Evolutionary conservation across 768 basidiomycete species (phyloP).

Genomic region (Lactarius evosmus): DNA sequence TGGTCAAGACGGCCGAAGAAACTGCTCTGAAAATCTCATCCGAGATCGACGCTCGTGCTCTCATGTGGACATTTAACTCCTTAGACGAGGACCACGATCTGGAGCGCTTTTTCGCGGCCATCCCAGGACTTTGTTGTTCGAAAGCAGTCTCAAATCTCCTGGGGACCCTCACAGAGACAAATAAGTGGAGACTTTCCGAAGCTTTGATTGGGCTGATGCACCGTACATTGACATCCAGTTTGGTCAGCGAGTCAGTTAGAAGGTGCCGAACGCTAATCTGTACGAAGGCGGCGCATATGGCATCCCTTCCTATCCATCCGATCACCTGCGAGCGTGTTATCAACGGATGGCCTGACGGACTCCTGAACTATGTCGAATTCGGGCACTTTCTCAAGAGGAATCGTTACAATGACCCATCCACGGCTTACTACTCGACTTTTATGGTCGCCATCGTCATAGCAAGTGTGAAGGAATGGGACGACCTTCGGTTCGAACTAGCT

Average conservation of each 20-base stretch:
- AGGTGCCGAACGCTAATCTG: background rate
- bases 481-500: constrained; percentile 9
- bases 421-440: background rate
- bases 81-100: background rate
- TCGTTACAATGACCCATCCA: background rate
- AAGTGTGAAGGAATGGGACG: background rate
- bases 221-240: background rate
- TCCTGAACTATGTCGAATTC: background rate
- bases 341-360: background rate
- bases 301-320: background rate
- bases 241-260: background rate
- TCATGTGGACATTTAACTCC: background rate
- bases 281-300: background rate
- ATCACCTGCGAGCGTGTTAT: too few relatives aligned
- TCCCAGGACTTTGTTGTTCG: constrained; percentile 7
- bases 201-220: background rate
- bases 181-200: background rate
- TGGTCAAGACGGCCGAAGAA: background rate
- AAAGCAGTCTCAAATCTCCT: background rate
- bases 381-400: background rate
- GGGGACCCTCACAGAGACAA: background rate
- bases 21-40: background rate
- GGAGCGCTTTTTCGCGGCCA: background rate
- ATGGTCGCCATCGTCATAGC: background rate
- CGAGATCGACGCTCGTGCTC: background rate